phyloP scores from a whole-genome alignment of 1,284 basidiomycete genomes.

The Rhodotorula sp. region DNA sequence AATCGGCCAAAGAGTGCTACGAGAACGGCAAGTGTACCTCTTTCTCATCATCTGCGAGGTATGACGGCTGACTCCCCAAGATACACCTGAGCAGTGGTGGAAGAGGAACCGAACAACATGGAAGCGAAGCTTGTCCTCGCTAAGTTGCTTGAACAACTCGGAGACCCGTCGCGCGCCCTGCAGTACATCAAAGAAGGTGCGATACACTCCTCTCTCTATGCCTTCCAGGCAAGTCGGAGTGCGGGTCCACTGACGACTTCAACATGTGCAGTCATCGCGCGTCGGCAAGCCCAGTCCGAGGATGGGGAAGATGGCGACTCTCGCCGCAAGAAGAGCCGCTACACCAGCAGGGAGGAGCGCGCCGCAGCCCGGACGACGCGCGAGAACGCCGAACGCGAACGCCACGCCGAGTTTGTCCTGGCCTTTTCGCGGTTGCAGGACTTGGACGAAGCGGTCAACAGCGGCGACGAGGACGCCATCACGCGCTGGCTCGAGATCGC shows the following conservation, averaged over 20 bases:
- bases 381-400: conserved; percentile 37
- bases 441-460: conserved; percentile 48
- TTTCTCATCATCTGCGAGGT: not conserved
- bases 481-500: conserved; percentile 75
- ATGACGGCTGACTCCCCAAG: not conserved
- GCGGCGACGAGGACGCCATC: conserved; percentile 50
- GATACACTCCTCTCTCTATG: too few relatives aligned
- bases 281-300: conserved; percentile 21
- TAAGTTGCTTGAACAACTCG: conserved; percentile 75
- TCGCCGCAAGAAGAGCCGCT: conserved; percentile 8
- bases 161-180: conserved; percentile 75
- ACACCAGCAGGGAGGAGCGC: conserved; percentile 15
- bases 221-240: too few relatives aligned
- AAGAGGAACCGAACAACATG: conserved; percentile 68
- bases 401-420: conserved; percentile 47
- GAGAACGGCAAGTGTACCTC: conserved; percentile 62
- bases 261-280: conserved; percentile 41
- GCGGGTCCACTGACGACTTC: too few relatives aligned
- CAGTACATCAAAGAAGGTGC: conserved; percentile 83
- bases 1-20: conserved; percentile 76
- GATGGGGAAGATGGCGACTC: not conserved
- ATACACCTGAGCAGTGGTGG: conserved; percentile 59
- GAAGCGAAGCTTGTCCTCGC: conserved; percentile 85
- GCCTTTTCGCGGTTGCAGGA: conserved; percentile 50
- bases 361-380: conserved; percentile 13